A percentile compares a stretch with the other conserved stretches of the same genome.
These are phyloP conservation scores for Aspergillus costaricaensis DNA, from an alignment of 2,329 filamentous ascomycete genomes.

Conservation along the genomic window DNA sequence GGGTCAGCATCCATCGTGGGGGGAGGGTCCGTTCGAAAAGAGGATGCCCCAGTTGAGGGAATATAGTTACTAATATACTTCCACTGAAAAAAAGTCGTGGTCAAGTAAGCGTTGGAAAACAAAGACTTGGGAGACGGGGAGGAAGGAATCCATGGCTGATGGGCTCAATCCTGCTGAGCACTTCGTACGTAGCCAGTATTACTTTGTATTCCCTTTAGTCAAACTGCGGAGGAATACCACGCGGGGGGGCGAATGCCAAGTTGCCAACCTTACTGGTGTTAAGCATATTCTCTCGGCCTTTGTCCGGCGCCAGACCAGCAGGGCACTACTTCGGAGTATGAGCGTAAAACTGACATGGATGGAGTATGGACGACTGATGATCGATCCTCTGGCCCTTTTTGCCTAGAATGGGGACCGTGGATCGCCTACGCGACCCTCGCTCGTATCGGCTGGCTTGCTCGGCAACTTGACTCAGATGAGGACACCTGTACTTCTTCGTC, in stretches of 20 bases:
- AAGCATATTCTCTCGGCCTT: conserved; percentile 37
- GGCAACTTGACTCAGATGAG: conserved; percentile 12
- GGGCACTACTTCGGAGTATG: conserved; percentile 14
- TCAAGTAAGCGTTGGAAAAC: not conserved
- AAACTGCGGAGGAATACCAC: conserved; percentile 20
- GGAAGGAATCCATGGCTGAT: not conserved
- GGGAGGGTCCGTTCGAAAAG: not conserved
- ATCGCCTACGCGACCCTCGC: not conserved
- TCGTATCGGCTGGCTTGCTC: conserved; percentile 10
- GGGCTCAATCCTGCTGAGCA: not conserved
- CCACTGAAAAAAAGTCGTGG: too few relatives aligned
- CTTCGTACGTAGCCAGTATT: not conserved
- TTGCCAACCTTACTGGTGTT: conserved; percentile 43
- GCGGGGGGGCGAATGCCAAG: conserved; percentile 26
- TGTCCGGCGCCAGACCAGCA: conserved; percentile 26
- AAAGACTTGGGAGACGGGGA: too few relatives aligned
- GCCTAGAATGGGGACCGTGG: not conserved
- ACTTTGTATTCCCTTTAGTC: not conserved
- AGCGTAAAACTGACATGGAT: conserved; percentile 15
- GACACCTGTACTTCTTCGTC: conserved; percentile 8
- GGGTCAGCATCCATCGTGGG: not conserved
- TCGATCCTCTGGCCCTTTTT: not conserved
- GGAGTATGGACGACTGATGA: not conserved
- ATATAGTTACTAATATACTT: not conserved
- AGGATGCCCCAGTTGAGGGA: not conserved